Evolutionary conservation across 2,329 filamentous ascomycete species (phyloP).

Genomic region (Penicillium sp.): DNA sequence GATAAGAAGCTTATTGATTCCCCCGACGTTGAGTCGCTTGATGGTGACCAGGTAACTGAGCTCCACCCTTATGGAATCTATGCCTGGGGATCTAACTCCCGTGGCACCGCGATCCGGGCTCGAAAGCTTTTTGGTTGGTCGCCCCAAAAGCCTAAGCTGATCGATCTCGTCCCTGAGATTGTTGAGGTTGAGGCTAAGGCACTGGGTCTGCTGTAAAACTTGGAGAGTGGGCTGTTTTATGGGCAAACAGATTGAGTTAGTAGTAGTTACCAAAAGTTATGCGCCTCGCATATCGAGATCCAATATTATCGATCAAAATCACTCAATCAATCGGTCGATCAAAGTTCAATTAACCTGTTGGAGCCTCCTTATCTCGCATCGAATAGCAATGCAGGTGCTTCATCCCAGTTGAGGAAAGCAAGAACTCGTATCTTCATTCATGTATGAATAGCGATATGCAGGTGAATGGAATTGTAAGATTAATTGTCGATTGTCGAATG

Average conservation of each 20-base stretch:
- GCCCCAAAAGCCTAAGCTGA: constrained; percentile 45
- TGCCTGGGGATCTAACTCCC: constrained; percentile 40
- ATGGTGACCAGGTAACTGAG: constrained; percentile 40
- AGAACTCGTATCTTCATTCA: constrained; percentile 29
- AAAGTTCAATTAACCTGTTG: too few species aligned
- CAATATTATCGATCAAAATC: too few species aligned
- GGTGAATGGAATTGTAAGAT: background rate
- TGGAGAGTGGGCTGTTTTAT: background rate
- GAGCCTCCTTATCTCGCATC: too few species aligned
- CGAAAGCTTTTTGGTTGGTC: constrained; percentile 40
- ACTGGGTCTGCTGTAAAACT: constrained; percentile 30
- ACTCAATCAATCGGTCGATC: too few species aligned
- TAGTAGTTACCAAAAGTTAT: too few species aligned
- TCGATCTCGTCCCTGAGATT: constrained; percentile 53
- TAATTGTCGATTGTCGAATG: too few species aligned
- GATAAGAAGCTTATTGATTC: constrained; percentile 52
- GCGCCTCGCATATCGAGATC: too few species aligned
- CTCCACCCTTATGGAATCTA: constrained; percentile 38
- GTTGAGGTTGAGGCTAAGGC: constrained; percentile 49
- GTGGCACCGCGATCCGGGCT: constrained; percentile 36
- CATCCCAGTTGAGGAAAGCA: background rate
- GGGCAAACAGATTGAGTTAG: background rate
- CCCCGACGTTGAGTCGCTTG: constrained; percentile 36
- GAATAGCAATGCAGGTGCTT: too few species aligned
- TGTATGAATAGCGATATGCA: background rate